phyloP scores from a whole-genome alignment of 768 basidiomycete species.

The Trametes punicea region DNA sequence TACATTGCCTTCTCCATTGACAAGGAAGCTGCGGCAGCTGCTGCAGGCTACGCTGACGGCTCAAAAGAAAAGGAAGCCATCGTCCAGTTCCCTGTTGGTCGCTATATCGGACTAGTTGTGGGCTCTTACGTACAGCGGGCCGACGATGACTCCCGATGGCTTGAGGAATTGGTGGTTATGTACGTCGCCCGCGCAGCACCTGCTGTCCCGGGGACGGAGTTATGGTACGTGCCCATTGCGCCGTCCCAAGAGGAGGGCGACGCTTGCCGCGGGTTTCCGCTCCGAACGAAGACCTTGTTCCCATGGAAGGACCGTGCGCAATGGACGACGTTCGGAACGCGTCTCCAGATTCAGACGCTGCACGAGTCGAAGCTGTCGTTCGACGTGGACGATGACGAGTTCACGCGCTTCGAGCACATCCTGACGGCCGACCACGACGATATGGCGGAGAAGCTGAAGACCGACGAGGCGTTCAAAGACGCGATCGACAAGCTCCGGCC shows the following conservation, averaged over 20 bases:
- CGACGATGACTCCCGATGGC: conserved; percentile 8
- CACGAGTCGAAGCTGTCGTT: conserved; percentile 26
- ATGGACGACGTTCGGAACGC: conserved; percentile 29
- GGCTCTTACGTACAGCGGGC: conserved; percentile 7
- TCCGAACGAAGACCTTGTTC: conserved; percentile 24
- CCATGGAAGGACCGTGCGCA: conserved; percentile 23
- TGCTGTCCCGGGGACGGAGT: conserved; percentile 1
- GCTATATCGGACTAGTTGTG: conserved; percentile 28
- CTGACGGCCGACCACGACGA: conserved; percentile 6
- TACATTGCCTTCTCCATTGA: conserved; percentile 24
- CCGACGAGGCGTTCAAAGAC: not conserved
- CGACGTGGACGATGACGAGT: conserved; percentile 23
- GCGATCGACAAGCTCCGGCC: conserved; percentile 13
- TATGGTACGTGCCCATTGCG: conserved; percentile 8
- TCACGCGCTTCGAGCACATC: conserved; percentile 22
- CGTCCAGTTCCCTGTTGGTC: conserved; percentile 6
- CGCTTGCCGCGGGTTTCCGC: not conserved
- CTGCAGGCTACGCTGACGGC: conserved; percentile 1
- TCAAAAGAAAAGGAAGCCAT: conserved; percentile 4
- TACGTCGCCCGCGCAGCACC: conserved; percentile 21
- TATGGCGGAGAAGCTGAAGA: conserved; percentile 1
- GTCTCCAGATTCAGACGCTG: conserved; percentile 16
- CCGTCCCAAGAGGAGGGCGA: conserved; percentile 1
- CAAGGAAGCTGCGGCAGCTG: conserved; percentile 7
- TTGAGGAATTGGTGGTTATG: conserved; percentile 23